Conservation (phyloP, 2,329 filamentous ascomycete genomes). For the Diplodia sapinea region DNA sequence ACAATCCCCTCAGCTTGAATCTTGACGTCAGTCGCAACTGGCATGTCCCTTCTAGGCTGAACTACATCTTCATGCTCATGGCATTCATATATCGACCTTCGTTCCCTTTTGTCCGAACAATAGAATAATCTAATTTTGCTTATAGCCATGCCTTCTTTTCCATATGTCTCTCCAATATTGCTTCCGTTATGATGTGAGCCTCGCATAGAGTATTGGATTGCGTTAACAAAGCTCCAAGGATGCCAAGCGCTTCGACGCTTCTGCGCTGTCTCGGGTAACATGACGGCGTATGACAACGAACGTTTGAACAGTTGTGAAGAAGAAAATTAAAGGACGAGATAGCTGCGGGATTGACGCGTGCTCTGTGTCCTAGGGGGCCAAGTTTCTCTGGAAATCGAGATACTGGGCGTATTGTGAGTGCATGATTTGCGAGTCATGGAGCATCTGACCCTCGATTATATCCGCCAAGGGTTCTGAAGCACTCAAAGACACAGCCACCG, state of each 20-base stretch:
- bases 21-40: not conserved
- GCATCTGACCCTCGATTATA: not conserved
- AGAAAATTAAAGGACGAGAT: not conserved
- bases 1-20: not conserved
- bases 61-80: not conserved
- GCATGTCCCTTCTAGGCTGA: not conserved
- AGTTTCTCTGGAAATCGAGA: not conserved
- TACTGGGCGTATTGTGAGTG: not conserved
- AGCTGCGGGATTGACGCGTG: not conserved
- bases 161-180: not conserved
- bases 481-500: not conserved
- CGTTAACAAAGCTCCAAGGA: not conserved
- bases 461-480: constrained; percentile 13
- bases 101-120: not conserved
- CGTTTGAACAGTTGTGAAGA: not conserved
- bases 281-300: not conserved
- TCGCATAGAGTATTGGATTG: not conserved
- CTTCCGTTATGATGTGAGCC: not conserved
- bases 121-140: not conserved
- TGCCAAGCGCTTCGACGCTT: not conserved
- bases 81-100: not conserved
- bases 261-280: not conserved
- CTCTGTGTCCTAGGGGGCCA: not conserved
- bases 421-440: constrained; percentile 18
- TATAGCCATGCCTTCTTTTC: not conserved